A percentile compares a stretch with the other conserved stretches of the same genome.
phyloP scores from a whole-genome alignment of 2,329 filamentous ascomycete genomes.

The Alternaria novae-zelandiae region DNA sequence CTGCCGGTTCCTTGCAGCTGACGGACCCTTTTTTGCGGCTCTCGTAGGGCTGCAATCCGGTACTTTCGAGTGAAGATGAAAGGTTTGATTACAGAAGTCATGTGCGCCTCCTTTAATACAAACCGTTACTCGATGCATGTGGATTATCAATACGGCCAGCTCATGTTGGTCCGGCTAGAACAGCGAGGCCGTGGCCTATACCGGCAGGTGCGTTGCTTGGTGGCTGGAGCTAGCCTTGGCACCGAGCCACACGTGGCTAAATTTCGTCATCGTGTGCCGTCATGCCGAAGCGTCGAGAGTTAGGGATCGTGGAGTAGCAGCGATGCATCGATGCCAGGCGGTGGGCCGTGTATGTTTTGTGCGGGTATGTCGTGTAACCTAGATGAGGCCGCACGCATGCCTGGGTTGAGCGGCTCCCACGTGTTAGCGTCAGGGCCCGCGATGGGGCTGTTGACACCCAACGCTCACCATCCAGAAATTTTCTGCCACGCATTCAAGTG shows the following conservation, averaged over 20 bases:
- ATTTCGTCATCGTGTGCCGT: conserved; percentile 5
- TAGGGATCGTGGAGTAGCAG: neutral
- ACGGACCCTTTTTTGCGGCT: conserved; percentile 13
- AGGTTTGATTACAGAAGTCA: neutral
- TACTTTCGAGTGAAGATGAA: neutral
- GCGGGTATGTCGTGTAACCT: neutral
- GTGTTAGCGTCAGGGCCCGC: conserved; percentile 18
- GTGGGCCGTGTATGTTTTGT: neutral
- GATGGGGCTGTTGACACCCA: conserved; percentile 25
- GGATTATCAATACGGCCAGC: neutral
- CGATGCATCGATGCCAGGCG: neutral
- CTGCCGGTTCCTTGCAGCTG: conserved; percentile 6
- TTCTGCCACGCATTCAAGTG: conserved; percentile 13
- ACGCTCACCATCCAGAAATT: conserved; percentile 30
- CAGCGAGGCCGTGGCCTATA: neutral
- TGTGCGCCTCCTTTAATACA: neutral
- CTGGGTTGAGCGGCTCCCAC: conserved; percentile 1
- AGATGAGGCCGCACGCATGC: neutral
- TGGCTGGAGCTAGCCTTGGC: conserved; percentile 9
- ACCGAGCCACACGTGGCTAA: conserved; percentile 12
- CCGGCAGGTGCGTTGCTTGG: conserved; percentile 1
- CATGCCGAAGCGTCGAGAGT: conserved; percentile 1
- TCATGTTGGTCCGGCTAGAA: neutral
- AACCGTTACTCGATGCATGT: neutral
- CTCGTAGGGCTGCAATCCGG: conserved; percentile 6